Conservation (phyloP, 768 basidiomycete genomes). For the Tylopilus vinaceipallidus region DNA sequence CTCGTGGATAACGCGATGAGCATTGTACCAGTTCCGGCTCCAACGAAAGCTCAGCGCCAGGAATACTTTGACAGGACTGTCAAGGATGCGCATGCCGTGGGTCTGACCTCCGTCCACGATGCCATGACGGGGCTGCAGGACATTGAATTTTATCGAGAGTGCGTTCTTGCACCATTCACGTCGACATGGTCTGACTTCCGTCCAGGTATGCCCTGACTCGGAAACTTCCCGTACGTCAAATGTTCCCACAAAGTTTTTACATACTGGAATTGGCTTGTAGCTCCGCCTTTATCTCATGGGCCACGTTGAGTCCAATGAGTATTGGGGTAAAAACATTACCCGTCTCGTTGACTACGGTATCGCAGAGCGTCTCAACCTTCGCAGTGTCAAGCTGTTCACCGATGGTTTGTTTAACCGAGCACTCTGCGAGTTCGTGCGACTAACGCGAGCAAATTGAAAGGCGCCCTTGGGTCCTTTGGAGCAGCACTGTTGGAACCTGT, state of each 20-base stretch:
- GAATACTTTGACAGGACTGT: constrained; percentile 66
- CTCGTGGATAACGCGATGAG: constrained; percentile 88
- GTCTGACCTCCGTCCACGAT: constrained; percentile 87
- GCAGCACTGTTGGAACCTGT: constrained; percentile 79
- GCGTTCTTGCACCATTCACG: constrained; percentile 18
- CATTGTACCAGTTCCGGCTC: constrained; percentile 65
- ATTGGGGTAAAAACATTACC: constrained; percentile 66
- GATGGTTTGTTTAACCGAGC: constrained; percentile 51
- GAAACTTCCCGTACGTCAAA: constrained; percentile 59
- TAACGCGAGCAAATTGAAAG: constrained; percentile 33
- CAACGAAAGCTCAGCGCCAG: constrained; percentile 53
- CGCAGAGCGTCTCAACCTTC: constrained; percentile 51
- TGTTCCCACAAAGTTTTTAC: neutral
- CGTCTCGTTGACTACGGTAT: constrained; percentile 57
- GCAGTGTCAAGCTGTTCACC: constrained; percentile 70
- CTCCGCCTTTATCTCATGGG: constrained; percentile 66
- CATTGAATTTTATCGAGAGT: constrained; percentile 69
- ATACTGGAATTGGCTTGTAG: constrained; percentile 27
- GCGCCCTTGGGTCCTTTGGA: constrained; percentile 90
- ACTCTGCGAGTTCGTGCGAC: neutral
- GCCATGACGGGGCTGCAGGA: constrained; percentile 51
- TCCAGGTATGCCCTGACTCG: constrained; percentile 66
- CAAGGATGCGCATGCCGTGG: constrained; percentile 68
- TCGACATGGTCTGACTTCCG: neutral
- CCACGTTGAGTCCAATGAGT: constrained; percentile 46